These are phyloP conservation scores for Zostera marina DNA, from an alignment of 116 monocot species.

Conservation along the genomic window DNA sequence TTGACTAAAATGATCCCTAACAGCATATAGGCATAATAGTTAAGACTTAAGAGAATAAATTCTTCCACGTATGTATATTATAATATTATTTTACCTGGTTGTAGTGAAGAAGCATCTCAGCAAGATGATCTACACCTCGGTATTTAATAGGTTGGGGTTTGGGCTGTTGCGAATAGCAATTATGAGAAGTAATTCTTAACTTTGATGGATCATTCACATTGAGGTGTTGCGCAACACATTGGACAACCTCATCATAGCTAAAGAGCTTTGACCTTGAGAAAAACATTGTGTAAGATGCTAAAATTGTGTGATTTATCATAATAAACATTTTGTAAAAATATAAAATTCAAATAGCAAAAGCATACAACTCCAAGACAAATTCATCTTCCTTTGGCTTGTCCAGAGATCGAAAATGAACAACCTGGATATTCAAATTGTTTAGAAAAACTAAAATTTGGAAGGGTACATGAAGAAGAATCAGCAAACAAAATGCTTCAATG, in stretches of 20 bases:
- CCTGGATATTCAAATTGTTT: constrained; percentile 19
- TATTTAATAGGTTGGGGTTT: constrained; percentile 98
- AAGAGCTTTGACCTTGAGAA: constrained; percentile 56
- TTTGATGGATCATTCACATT: constrained; percentile 88
- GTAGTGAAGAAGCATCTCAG: constrained; percentile 93
- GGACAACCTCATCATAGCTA: constrained; percentile 90
- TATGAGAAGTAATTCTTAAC: constrained; percentile 93
- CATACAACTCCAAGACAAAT: constrained; percentile 90
- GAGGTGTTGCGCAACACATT: constrained; percentile 68
- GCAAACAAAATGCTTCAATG: neutral
- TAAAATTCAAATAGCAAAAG: neutral
- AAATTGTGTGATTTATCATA: neutral
- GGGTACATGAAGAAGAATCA: neutral
- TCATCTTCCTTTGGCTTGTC: constrained; percentile 99
- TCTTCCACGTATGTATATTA: neutral
- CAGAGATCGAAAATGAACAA: constrained; percentile 85
- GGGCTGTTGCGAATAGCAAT: constrained; percentile 99
- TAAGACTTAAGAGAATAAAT: neutral
- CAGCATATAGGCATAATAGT: neutral
- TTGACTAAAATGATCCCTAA: neutral
- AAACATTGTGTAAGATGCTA: neutral
- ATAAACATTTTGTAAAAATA: neutral
- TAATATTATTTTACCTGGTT: constrained; percentile 49
- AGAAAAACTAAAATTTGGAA: neutral
- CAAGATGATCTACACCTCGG: constrained; percentile 86